phyloP scores from a whole-genome alignment of 2,329 filamentous ascomycete species.

The Trematosphaeria pertusa region DNA sequence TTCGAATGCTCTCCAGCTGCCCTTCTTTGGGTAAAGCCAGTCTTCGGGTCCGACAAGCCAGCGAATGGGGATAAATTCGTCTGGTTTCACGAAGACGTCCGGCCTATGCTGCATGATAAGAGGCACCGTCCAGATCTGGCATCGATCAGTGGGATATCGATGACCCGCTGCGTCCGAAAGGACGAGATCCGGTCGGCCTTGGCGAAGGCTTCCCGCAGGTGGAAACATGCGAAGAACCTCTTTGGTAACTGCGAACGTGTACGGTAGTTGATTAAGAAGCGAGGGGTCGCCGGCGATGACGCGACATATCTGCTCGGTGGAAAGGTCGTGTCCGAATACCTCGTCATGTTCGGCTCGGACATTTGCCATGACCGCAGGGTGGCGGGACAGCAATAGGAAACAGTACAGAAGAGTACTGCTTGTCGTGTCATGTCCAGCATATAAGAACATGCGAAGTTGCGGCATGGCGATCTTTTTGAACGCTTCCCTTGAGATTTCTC shows the following conservation, averaged over 20 bases:
- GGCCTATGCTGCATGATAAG: conserved; percentile 16
- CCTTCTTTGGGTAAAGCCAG: conserved; percentile 13
- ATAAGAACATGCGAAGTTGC: conserved; percentile 37
- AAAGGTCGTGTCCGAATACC: conserved; percentile 28
- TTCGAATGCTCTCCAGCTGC: conserved; percentile 47
- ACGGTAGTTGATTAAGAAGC: conserved; percentile 28
- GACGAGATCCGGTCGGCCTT: conserved; percentile 4
- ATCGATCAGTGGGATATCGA: conserved; percentile 14
- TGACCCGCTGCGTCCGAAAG: conserved; percentile 8
- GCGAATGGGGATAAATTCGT: conserved; percentile 27
- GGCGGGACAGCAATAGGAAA: conserved; percentile 6
- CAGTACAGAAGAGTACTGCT: conserved; percentile 34
- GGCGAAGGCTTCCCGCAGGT: conserved; percentile 35
- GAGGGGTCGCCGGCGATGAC: conserved; percentile 19
- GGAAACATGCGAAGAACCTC: conserved; percentile 40
- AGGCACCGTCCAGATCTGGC: conserved; percentile 10
- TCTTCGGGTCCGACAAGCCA: conserved; percentile 16
- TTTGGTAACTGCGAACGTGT: conserved; percentile 39
- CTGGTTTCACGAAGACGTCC: conserved; percentile 9
- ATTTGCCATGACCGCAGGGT: conserved; percentile 22
- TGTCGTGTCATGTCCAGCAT: conserved; percentile 41
- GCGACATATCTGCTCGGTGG: conserved; percentile 1
- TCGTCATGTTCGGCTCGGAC: conserved; percentile 34
- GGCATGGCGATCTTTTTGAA: conserved; percentile 25
- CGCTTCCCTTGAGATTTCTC: conserved; percentile 3